Conservation (phyloP, 805 yeast genomes). For the Ogataea ganodermae region DNA sequence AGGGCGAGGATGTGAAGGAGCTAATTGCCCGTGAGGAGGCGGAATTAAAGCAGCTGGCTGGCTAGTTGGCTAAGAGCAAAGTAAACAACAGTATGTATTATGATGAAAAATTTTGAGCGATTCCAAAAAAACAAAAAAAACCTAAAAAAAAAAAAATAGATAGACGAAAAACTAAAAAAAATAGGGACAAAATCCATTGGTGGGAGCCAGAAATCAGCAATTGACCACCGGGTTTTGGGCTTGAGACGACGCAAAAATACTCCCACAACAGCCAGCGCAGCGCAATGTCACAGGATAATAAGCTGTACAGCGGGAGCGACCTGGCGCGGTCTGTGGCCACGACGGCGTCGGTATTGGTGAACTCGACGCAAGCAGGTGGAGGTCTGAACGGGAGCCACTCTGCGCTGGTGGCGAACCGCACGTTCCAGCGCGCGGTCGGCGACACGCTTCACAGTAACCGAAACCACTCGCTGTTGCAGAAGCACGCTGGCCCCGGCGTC, state of each 20-base stretch:
- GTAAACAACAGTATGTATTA: too few species aligned
- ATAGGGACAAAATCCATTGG: constrained; percentile 1
- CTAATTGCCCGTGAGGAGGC: constrained; percentile 46
- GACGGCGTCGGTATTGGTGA: constrained; percentile 55
- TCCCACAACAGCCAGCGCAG: background rate
- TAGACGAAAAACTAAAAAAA: background rate
- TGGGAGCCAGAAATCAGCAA: background rate
- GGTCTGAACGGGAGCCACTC: constrained; percentile 20
- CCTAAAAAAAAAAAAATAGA: background rate
- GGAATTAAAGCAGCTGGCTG: constrained; percentile 41
- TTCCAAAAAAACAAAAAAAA: background rate
- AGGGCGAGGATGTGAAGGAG: constrained; percentile 34
- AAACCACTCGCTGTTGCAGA: constrained; percentile 24
- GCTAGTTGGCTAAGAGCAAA: too few species aligned
- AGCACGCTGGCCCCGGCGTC: constrained; percentile 16
- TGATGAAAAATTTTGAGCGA: background rate
- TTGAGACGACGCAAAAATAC: background rate
- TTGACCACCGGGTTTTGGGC: background rate
- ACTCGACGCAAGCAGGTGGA: constrained; percentile 25
- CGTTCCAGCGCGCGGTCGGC: constrained; percentile 47
- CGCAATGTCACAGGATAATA: constrained; percentile 9
- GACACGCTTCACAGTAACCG: constrained; percentile 42
- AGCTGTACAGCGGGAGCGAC: constrained; percentile 25
- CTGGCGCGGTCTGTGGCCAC: constrained; percentile 53
- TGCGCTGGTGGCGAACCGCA: constrained; percentile 26